Evolutionary conservation across 2,329 filamentous ascomycete genomes (phyloP).

Genomic region (Ceratocystis ficicola): DNA sequence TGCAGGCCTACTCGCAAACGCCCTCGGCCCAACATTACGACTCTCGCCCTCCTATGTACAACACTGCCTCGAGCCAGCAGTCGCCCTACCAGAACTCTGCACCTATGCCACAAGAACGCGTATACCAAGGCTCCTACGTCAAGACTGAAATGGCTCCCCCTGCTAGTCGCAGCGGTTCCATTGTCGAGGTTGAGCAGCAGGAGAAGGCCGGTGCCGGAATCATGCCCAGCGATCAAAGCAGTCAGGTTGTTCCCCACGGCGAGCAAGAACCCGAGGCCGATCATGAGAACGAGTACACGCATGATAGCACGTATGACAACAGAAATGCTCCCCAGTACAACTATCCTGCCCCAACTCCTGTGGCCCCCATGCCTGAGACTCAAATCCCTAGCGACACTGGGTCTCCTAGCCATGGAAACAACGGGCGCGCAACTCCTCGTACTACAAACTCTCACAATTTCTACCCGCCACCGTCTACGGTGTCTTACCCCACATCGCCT

Average conservation of each 20-base stretch:
- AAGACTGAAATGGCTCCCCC: slow-evolving; percentile 87
- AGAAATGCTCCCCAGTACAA: slow-evolving; percentile 59
- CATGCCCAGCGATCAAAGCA: slow-evolving; percentile 37
- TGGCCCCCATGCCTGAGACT: slow-evolving; percentile 57
- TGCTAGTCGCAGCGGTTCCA: slow-evolving; percentile 37
- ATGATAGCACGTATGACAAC: slow-evolving; percentile 62
- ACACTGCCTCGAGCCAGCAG: slow-evolving; percentile 54
- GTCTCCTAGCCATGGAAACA: slow-evolving; percentile 49
- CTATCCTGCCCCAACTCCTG: slow-evolving; percentile 58
- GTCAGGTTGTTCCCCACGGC: slow-evolving; percentile 44
- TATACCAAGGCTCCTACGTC: slow-evolving; percentile 58
- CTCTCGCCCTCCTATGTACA: slow-evolving; percentile 65
- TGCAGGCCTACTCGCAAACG: slow-evolving; percentile 59
- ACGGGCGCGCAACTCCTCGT: slow-evolving; percentile 74
- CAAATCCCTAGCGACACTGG: slow-evolving; percentile 76
- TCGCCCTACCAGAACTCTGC: slow-evolving; percentile 57
- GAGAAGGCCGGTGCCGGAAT: slow-evolving; percentile 58
- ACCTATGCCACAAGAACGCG: slow-evolving; percentile 47
- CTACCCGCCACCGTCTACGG: slow-evolving; percentile 51
- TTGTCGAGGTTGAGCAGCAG: slow-evolving; percentile 28
- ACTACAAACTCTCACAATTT: slow-evolving; percentile 59
- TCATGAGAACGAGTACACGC: slow-evolving; percentile 74
- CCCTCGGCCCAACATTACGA: slow-evolving; percentile 57
- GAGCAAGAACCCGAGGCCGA: slow-evolving; percentile 58
- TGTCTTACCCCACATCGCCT: slow-evolving; percentile 68